Conservation (phyloP, 345 rosid genomes). For the Lagerstroemia speciosa region DNA sequence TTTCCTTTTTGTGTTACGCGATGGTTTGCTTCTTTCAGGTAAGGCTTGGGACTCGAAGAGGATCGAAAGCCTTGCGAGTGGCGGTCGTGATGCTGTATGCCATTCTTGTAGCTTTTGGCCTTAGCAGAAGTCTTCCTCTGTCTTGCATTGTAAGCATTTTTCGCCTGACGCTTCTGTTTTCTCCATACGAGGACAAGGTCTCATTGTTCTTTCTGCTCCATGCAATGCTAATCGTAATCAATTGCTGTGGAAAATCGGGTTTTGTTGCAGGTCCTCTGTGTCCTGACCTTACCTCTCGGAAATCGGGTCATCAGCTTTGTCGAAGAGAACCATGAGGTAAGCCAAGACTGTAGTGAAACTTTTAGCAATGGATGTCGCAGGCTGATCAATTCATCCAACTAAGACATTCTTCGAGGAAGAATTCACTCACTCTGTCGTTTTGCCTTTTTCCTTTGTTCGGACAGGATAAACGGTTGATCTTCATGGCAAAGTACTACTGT, state of each 20-base stretch:
- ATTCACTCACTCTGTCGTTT: not conserved
- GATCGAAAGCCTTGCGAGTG: slow-evolving; percentile 42
- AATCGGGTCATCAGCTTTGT: slow-evolving; percentile 52
- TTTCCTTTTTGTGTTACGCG: not conserved
- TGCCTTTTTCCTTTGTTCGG: not conserved
- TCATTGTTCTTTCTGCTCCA: not conserved
- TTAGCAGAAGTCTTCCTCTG: slow-evolving; percentile 47
- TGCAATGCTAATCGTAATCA: not conserved
- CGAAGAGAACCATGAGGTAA: slow-evolving; percentile 66
- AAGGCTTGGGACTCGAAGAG: slow-evolving; percentile 59
- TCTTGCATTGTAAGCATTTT: slow-evolving; percentile 53
- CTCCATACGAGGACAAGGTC: not conserved
- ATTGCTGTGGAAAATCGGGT: not conserved
- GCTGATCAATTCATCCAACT: not conserved
- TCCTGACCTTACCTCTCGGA: slow-evolving; percentile 67
- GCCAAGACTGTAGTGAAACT: not conserved
- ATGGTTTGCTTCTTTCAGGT: slow-evolving; percentile 32
- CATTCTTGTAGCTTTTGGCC: slow-evolving; percentile 39
- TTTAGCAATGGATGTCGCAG: not conserved
- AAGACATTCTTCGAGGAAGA: not conserved
- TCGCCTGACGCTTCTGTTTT: too few relatives aligned
- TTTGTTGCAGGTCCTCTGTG: slow-evolving; percentile 48
- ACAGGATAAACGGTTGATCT: slow-evolving; percentile 67
- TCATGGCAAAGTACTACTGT: slow-evolving; percentile 92
- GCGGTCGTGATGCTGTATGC: slow-evolving; percentile 38